Evolutionary conservation across 1,284 basidiomycete genomes (phyloP).

Genomic region (Kalmanozyma brasiliensis): DNA sequence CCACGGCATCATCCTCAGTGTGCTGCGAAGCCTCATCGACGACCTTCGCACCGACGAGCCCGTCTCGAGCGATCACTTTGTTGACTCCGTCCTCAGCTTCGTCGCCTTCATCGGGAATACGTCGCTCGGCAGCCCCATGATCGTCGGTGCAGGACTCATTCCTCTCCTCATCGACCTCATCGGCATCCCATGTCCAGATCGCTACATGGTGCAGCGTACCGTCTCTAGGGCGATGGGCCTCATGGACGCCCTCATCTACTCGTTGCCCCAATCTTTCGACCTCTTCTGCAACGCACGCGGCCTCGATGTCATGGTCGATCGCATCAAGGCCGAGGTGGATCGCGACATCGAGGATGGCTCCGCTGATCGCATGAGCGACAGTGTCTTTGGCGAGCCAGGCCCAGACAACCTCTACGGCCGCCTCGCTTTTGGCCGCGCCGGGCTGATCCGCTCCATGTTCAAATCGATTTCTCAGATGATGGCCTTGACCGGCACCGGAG

Average conservation of each 20-base stretch:
- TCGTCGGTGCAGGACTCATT: constrained; percentile 95
- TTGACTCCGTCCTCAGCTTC: constrained; percentile 77
- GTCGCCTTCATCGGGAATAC: constrained; percentile 87
- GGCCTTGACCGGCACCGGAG: constrained; percentile 86
- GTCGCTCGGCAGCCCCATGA: constrained; percentile 85
- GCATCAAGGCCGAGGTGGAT: constrained; percentile 74
- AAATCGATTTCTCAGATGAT: constrained; percentile 96
- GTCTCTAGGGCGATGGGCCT: constrained; percentile 78
- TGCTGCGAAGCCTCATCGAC: constrained; percentile 52
- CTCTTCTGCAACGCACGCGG: constrained; percentile 87
- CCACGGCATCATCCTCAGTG: constrained; percentile 77
- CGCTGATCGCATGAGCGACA: constrained; percentile 31
- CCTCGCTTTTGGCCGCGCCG: constrained; percentile 66
- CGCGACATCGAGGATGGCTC: constrained; percentile 50
- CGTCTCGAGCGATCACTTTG: constrained; percentile 73
- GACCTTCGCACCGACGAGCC: constrained; percentile 62
- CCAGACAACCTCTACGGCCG: constrained; percentile 56
- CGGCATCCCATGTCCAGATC: constrained; percentile 36
- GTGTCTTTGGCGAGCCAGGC: constrained; percentile 73
- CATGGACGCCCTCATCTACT: constrained; percentile 90
- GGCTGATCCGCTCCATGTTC: constrained; percentile 85
- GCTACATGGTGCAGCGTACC: constrained; percentile 64
- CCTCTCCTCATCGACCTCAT: constrained; percentile 74
- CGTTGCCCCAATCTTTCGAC: constrained; percentile 85
- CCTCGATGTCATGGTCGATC: constrained; percentile 83